Evolutionary conservation across 805 yeast species (phyloP).

Genomic region (Saturnispora zaruensis): DNA sequence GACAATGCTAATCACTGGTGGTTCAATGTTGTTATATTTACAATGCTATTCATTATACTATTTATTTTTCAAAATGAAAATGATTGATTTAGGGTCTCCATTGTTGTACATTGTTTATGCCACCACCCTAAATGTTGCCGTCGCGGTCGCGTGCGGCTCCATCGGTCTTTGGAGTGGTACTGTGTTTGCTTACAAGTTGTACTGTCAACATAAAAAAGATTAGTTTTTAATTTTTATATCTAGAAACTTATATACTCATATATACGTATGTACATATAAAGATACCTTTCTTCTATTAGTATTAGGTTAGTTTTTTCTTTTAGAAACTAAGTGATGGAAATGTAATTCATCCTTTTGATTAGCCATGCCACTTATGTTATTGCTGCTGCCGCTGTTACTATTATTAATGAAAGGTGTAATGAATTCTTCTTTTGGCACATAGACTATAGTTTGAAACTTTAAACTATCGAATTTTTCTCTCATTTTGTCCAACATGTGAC

Average conservation of each 20-base stretch:
- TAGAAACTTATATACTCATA: background rate
- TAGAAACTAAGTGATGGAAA: constrained; percentile 6
- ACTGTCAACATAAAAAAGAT: constrained; percentile 32
- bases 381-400: background rate
- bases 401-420: background rate
- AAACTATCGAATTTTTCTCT: constrained; percentile 1
- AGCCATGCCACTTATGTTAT: background rate
- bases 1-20: constrained; percentile 57
- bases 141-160: constrained; percentile 70
- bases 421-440: background rate
- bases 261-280: background rate
- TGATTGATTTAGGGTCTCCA: constrained; percentile 58
- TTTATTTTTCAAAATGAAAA: constrained; percentile 45
- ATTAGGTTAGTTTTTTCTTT: background rate
- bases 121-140: constrained; percentile 48
- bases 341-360: background rate
- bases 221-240: constrained; percentile 1
- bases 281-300: background rate
- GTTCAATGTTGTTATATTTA: constrained; percentile 65
- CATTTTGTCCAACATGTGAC: background rate
- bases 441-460: background rate
- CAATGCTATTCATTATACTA: constrained; percentile 62
- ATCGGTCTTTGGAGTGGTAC: constrained; percentile 62
- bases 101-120: constrained; percentile 67
- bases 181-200: constrained; percentile 54